These are phyloP conservation scores for Fremontodendron californicum DNA, from an alignment of 345 rosid genomes.

Conservation along the genomic window DNA sequence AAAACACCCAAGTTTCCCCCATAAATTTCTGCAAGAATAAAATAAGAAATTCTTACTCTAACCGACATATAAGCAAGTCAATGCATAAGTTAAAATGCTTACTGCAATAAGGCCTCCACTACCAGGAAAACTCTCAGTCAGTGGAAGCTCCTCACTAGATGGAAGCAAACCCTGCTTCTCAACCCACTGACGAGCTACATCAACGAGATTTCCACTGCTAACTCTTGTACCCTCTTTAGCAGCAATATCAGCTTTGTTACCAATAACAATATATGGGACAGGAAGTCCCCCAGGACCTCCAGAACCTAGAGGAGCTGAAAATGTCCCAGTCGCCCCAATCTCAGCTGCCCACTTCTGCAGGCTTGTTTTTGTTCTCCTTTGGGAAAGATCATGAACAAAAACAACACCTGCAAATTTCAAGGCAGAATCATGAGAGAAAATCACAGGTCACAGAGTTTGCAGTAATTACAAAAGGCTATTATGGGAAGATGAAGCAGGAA, in stretches of 20 bases:
- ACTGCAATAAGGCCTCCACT: constrained; percentile 77
- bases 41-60: background rate
- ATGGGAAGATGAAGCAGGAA: background rate
- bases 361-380: constrained; percentile 92
- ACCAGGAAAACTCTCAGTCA: constrained; percentile 93
- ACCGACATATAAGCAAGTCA: background rate
- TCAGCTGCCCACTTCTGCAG: constrained; percentile 96
- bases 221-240: constrained; percentile 87
- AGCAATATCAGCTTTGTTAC: constrained; percentile 97
- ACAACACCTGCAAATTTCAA: constrained; percentile 65
- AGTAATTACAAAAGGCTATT: background rate
- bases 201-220: constrained; percentile 98
- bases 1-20: background rate
- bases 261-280: constrained; percentile 84
- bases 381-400: constrained; percentile 96
- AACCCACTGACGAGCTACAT: constrained; percentile 98
- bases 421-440: constrained; percentile 2
- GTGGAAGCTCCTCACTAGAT: constrained; percentile 88
- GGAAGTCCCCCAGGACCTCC: constrained; percentile 99
- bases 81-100: constrained; percentile 30
- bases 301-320: constrained; percentile 88
- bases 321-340: constrained; percentile 79
- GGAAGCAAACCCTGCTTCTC: constrained; percentile 99
- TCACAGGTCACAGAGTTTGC: background rate
- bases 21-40: background rate